phyloP scores from a whole-genome alignment of 2,329 filamentous ascomycete species.

The Stagonosporopsis cucurbitacearum region DNA sequence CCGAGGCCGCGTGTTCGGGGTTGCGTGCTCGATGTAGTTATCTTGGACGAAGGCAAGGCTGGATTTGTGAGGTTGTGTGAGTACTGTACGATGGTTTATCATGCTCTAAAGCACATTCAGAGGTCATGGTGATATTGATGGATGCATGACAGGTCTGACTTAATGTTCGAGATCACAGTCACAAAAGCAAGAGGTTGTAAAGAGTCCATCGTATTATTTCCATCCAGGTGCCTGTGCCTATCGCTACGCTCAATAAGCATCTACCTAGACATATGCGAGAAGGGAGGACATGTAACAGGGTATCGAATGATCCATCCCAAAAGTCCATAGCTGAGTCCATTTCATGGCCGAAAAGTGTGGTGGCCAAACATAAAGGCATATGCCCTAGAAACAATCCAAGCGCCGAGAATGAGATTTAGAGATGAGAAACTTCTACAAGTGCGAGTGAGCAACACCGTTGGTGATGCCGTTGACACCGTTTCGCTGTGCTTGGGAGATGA shows the following conservation, averaged over 20 bases:
- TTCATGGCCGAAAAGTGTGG: constrained; percentile 23
- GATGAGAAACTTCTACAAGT: constrained; percentile 37
- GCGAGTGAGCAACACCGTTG: constrained; percentile 43
- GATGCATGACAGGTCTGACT: background rate
- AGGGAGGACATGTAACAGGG: constrained; percentile 31
- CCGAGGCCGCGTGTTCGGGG: constrained; percentile 1
- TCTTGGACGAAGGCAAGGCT: constrained; percentile 1
- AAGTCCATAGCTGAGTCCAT: constrained; percentile 28
- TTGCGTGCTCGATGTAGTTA: background rate
- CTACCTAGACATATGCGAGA: constrained; percentile 21
- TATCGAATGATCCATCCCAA: constrained; percentile 33
- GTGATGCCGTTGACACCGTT: constrained; percentile 37
- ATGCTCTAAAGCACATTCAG: background rate
- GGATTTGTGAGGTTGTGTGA: background rate
- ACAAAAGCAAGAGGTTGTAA: background rate
- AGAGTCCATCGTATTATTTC: constrained; percentile 13
- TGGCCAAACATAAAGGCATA: constrained; percentile 16
- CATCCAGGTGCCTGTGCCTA: constrained; percentile 3
- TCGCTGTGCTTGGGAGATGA: constrained; percentile 33
- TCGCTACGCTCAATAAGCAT: constrained; percentile 8
- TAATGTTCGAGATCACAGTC: background rate
- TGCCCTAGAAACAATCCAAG: constrained; percentile 23
- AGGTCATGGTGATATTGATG: background rate
- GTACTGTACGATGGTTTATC: background rate
- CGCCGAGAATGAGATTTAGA: constrained; percentile 21